Conservation (phyloP, 75 land plant species). For the Azolla pinnata region DNA sequence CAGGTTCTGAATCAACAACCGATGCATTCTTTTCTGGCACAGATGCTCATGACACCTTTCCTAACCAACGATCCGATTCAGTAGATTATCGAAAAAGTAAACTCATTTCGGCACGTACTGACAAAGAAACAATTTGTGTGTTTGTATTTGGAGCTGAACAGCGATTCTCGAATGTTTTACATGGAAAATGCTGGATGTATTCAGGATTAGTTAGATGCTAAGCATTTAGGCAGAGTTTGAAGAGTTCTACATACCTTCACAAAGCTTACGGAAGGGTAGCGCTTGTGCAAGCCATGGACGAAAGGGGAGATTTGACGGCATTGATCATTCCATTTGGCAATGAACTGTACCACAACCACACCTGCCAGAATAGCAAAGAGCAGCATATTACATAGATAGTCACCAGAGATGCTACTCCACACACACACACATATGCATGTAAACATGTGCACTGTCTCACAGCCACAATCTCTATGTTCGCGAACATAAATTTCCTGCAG, state of each 20-base stretch:
- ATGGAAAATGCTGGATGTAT: not conserved
- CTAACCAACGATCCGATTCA: too few species aligned
- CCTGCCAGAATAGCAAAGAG: conserved; percentile 5
- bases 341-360: conserved; percentile 20
- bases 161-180: not conserved
- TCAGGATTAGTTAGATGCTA: too few species aligned
- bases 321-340: conserved; percentile 25
- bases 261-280: conserved; percentile 23
- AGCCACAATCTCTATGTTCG: not conserved
- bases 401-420: not conserved
- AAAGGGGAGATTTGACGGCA: conserved; percentile 20
- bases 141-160: too few species aligned
- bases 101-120: too few species aligned
- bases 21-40: too few species aligned
- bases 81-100: too few species aligned
- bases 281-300: conserved; percentile 22
- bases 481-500: not conserved
- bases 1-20: too few species aligned
- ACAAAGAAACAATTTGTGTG: too few species aligned
- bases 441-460: not conserved
- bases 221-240: not conserved
- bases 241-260: conserved; percentile 12
- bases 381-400: not conserved
- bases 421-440: too few species aligned
- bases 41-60: too few species aligned